A percentile compares a stretch with the other conserved stretches of the same genome.
phyloP scores from a whole-genome alignment of 371 early-diverging fungal species.

The Blyttiomyces sp. region DNA sequence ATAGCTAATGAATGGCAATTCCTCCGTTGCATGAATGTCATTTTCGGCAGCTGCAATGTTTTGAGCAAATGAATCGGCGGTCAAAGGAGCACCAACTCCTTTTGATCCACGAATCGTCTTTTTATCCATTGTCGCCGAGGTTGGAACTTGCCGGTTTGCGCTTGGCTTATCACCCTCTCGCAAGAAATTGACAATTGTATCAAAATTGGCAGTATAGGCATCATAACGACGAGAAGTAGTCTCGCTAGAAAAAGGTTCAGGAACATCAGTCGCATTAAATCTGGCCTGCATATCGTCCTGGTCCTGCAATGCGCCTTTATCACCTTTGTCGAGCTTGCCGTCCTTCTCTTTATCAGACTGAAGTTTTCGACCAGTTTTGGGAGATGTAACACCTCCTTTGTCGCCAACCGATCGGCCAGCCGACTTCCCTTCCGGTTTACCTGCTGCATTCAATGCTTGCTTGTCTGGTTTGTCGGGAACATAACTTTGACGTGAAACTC shows the following conservation, averaged over 20 bases:
- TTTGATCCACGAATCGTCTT: conserved; percentile 20
- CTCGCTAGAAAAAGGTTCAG: conserved; percentile 38
- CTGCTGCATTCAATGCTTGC: not conserved
- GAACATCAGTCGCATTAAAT: conserved; percentile 26
- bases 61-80: too few species aligned
- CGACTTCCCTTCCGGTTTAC: conserved; percentile 9
- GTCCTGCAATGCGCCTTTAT: conserved; percentile 26
- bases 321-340: conserved; percentile 19
- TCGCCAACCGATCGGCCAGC: conserved; percentile 1
- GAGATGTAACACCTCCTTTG: conserved; percentile 19
- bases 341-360: conserved; percentile 27
- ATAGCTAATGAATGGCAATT: too few species aligned
- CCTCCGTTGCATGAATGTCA: too few species aligned
- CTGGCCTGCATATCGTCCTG: conserved; percentile 30
- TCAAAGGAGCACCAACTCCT: conserved; percentile 1
- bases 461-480: conserved; percentile 15
- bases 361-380: conserved; percentile 27
- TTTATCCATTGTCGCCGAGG: conserved; percentile 27
- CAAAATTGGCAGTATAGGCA: conserved; percentile 30
- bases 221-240: conserved; percentile 39
- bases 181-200: conserved; percentile 30
- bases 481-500: not conserved
- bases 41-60: too few species aligned
- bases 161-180: conserved; percentile 37
- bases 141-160: conserved; percentile 8